These are phyloP conservation scores for Zalaria obscura DNA, from an alignment of 2,329 filamentous ascomycete genomes.

Conservation along the genomic window DNA sequence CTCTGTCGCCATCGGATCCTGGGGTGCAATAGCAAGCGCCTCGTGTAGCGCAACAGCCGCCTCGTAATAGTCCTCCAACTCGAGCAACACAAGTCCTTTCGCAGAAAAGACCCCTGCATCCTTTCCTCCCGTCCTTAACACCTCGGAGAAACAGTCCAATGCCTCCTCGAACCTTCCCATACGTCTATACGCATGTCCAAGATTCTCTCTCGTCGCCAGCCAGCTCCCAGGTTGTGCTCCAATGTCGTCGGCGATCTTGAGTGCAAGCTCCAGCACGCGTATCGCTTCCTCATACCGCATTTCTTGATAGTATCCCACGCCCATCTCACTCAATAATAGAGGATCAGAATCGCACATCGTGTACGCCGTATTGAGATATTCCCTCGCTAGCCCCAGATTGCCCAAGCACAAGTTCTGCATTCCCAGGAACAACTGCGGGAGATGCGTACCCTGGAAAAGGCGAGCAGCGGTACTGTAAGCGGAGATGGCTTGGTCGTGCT, in stretches of 20 bases:
- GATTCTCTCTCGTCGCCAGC: constrained; percentile 72
- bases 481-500: constrained; percentile 95
- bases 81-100: constrained; percentile 72
- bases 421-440: constrained; percentile 88
- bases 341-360: constrained; percentile 73
- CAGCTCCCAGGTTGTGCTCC: constrained; percentile 71
- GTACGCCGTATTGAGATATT: constrained; percentile 86
- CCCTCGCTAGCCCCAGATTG: constrained; percentile 84
- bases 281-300: constrained; percentile 62
- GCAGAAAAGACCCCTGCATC: constrained; percentile 66
- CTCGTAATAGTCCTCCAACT: constrained; percentile 58
- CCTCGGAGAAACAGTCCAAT: constrained; percentile 71
- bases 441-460: constrained; percentile 89
- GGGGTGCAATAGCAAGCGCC: constrained; percentile 62
- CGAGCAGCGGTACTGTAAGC: constrained; percentile 92
- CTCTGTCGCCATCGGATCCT: constrained; percentile 71
- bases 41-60: constrained; percentile 76
- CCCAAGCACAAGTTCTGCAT: constrained; percentile 98
- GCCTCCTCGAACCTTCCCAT: constrained; percentile 55
- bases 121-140: constrained; percentile 63
- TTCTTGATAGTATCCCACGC: constrained; percentile 90
- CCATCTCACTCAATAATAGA: constrained; percentile 85
- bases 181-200: constrained; percentile 76
- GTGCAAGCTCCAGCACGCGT: constrained; percentile 61
- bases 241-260: constrained; percentile 65